Evolutionary conservation across 129 eudicot genomes (phyloP).

Genomic region (Helichrysum umbraculigerum): DNA sequence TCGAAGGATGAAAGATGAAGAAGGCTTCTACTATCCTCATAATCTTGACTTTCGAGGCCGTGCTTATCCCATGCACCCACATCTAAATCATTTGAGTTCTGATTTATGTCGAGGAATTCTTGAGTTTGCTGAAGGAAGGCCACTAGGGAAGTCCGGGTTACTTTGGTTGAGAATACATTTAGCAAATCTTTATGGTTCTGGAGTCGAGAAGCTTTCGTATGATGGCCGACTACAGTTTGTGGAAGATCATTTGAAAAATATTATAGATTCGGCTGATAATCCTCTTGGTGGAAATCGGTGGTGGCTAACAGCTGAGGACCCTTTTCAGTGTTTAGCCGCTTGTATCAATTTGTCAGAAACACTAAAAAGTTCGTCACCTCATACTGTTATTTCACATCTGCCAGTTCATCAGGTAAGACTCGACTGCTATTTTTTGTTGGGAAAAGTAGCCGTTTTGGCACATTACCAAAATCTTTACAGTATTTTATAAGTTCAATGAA

Average conservation of each 20-base stretch:
- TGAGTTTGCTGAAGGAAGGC: slow-evolving; percentile 94
- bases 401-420: slow-evolving; percentile 89
- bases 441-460: background rate
- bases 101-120: slow-evolving; percentile 95
- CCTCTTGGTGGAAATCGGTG: slow-evolving; percentile 84
- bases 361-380: slow-evolving; percentile 82
- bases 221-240: slow-evolving; percentile 82
- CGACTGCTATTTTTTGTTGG: background rate
- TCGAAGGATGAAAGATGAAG: slow-evolving; percentile 86
- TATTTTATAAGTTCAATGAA: too few relatives aligned
- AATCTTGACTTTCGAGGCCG: slow-evolving; percentile 96
- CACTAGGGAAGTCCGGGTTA: slow-evolving; percentile 87
- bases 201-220: slow-evolving; percentile 83
- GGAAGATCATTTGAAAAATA: slow-evolving; percentile 67
- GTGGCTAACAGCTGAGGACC: slow-evolving; percentile 98
- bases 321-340: slow-evolving; percentile 93
- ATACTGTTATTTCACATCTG: slow-evolving; percentile 78
- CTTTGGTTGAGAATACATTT: slow-evolving; percentile 87
- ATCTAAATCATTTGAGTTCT: slow-evolving; percentile 86
- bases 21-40: slow-evolving; percentile 96
- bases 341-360: slow-evolving; percentile 88
- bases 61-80: slow-evolving; percentile 98
- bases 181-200: slow-evolving; percentile 87
- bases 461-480: background rate
- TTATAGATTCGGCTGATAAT: slow-evolving; percentile 80